phyloP scores from a whole-genome alignment of 2,329 filamentous ascomycete genomes.

The Apiospora koreana region DNA sequence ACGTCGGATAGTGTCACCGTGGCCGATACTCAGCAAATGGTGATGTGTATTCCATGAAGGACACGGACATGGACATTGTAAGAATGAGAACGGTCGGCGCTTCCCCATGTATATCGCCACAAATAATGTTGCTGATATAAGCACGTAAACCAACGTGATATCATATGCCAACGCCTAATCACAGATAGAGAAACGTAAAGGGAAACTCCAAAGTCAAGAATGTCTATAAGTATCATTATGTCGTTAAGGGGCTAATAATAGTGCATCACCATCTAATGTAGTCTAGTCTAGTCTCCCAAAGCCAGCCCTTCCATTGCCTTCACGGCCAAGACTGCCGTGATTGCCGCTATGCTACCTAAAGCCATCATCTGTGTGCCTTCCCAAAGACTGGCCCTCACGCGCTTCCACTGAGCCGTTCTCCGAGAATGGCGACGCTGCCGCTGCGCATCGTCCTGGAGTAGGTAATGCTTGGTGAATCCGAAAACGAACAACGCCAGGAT shows the following conservation, averaged over 20 bases:
- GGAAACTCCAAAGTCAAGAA: too few relatives aligned
- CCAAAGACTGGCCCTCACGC: constrained; percentile 35
- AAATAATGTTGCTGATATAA: too few relatives aligned
- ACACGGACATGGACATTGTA: too few relatives aligned
- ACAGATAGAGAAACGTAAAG: too few relatives aligned
- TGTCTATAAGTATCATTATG: background rate
- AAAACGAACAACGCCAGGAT: constrained; percentile 62
- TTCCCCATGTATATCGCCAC: too few relatives aligned
- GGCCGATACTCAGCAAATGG: background rate
- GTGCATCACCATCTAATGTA: background rate
- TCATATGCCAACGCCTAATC: too few relatives aligned
- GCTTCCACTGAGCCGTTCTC: constrained; percentile 36
- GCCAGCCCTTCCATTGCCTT: constrained; percentile 42
- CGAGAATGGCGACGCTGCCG: constrained; percentile 24
- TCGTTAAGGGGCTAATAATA: background rate
- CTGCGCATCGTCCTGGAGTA: constrained; percentile 25
- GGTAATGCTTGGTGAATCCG: constrained; percentile 64
- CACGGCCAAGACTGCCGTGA: constrained; percentile 56
- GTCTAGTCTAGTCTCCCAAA: constrained; percentile 12
- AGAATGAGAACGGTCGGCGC: too few relatives aligned
- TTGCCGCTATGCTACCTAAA: constrained; percentile 57
- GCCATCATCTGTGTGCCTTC: constrained; percentile 59
- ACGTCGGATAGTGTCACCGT: background rate
- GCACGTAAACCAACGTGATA: too few relatives aligned
- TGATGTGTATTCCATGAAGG: too few relatives aligned